Evolutionary conservation across 2,329 filamentous ascomycete genomes (phyloP).

Genomic region (Cordyceps cateniannulata): DNA sequence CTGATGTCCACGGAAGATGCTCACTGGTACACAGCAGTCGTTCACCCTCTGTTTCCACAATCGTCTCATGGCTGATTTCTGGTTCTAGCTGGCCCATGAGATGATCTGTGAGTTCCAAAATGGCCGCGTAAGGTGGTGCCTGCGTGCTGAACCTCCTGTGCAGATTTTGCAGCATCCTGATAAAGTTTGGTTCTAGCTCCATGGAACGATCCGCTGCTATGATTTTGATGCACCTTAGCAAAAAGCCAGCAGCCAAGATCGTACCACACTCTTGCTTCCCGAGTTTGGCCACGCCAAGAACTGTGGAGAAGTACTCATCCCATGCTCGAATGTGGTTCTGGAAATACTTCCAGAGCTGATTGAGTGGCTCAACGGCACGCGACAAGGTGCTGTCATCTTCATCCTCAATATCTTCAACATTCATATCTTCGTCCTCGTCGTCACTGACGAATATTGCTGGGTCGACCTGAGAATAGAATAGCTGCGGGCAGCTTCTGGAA

Average conservation of each 20-base stretch:
- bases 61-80: slow-evolving; percentile 25
- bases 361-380: slow-evolving; percentile 41
- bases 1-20: slow-evolving; percentile 37
- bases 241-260: slow-evolving; percentile 55
- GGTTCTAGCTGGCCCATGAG: slow-evolving; percentile 39
- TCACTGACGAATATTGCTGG: background rate
- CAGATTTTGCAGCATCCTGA: slow-evolving; percentile 46
- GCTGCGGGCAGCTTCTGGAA: slow-evolving; percentile 37
- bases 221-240: slow-evolving; percentile 52
- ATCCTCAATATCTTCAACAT: slow-evolving; percentile 7
- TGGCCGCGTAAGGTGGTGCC: slow-evolving; percentile 46
- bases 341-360: slow-evolving; percentile 55
- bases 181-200: slow-evolving; percentile 48
- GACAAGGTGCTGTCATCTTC: slow-evolving; percentile 24
- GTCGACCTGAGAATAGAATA: slow-evolving; percentile 32
- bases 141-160: slow-evolving; percentile 42
- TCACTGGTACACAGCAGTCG: slow-evolving; percentile 30
- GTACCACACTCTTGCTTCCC: slow-evolving; percentile 51
- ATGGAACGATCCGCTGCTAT: slow-evolving; percentile 51
- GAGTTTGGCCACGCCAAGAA: slow-evolving; percentile 58
- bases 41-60: slow-evolving; percentile 33
- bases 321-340: slow-evolving; percentile 59
- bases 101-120: slow-evolving; percentile 44
- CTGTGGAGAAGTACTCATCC: slow-evolving; percentile 70
- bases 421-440: slow-evolving; percentile 7